Conservation (phyloP, 208 protist species). For the Trypanosoma melophagium region DNA sequence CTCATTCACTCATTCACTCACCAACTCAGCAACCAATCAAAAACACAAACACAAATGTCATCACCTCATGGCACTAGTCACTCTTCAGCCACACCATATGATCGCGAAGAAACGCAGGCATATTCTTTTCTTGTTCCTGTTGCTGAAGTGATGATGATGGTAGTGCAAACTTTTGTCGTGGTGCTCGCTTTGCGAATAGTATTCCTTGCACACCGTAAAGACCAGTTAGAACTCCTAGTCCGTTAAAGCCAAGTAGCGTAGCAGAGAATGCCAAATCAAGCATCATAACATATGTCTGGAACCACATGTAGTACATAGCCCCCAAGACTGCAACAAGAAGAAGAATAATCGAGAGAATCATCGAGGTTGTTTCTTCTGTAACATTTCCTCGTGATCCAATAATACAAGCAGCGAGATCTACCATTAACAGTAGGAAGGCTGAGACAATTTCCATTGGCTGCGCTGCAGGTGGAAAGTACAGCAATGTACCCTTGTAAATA, state of each 20-base stretch:
- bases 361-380: conserved; percentile 32
- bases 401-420: conserved; percentile 37
- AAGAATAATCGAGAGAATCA: conserved; percentile 38
- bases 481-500: conserved; percentile 52
- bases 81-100: conserved; percentile 1
- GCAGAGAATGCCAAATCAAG: conserved; percentile 71
- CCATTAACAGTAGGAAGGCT: conserved; percentile 44
- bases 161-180: conserved; percentile 13
- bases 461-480: conserved; percentile 65
- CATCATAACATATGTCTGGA: conserved; percentile 82
- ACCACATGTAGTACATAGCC: conserved; percentile 80
- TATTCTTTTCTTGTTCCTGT: no score
- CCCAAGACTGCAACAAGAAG: conserved; percentile 43
- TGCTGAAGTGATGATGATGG: background rate
- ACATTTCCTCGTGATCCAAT: conserved; percentile 63
- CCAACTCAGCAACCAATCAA: no score
- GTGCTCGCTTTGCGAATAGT: background rate
- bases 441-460: conserved; percentile 67
- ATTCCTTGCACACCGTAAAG: conserved; percentile 33
- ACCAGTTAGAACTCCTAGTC: conserved; percentile 37
- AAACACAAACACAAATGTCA: background rate
- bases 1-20: no score
- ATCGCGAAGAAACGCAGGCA: conserved; percentile 3
- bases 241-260: conserved; percentile 51
- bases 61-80: conserved; percentile 1